phyloP scores from a whole-genome alignment of 2,329 filamentous ascomycete genomes.

The Nigrograna mackinnonii region DNA sequence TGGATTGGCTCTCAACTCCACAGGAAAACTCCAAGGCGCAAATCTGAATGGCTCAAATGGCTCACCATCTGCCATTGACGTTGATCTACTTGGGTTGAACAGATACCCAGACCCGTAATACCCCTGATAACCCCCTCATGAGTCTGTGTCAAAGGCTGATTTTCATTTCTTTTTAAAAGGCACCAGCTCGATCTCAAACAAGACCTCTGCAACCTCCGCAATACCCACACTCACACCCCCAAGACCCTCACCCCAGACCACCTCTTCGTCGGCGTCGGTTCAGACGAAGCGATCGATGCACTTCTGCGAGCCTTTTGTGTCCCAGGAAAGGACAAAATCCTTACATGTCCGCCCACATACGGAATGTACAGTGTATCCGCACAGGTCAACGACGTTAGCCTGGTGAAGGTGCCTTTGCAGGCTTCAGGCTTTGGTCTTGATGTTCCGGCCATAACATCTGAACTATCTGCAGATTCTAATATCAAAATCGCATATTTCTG shows the following conservation, averaged over 20 bases:
- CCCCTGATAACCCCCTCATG: too few relatives aligned
- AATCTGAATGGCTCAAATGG: constrained; percentile 42
- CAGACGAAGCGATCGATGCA: constrained; percentile 95
- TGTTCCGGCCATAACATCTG: constrained; percentile 69
- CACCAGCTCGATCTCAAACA: constrained; percentile 89
- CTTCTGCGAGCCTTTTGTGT: constrained; percentile 91
- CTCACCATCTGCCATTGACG: constrained; percentile 53
- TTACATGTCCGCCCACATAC: constrained; percentile 95
- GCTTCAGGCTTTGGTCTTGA: constrained; percentile 71
- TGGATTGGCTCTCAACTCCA: constrained; percentile 61
- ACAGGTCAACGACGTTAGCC: constrained; percentile 86
- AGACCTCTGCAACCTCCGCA: constrained; percentile 83
- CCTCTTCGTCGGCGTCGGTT: constrained; percentile 93
- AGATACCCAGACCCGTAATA: constrained; percentile 92
- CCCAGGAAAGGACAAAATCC: constrained; percentile 84
- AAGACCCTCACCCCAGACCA: constrained; percentile 77
- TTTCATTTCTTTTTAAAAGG: constrained; percentile 32
- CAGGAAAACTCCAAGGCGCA: constrained; percentile 53
- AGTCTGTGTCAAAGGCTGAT: background rate
- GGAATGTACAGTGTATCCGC: constrained; percentile 98
- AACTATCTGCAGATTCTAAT: constrained; percentile 63
- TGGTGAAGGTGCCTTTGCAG: constrained; percentile 84
- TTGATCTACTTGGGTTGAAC: constrained; percentile 83
- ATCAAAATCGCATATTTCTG: constrained; percentile 94
- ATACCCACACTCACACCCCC: constrained; percentile 78